Percentiles rank a stretch among this genome's conserved stretches.
These are phyloP conservation scores for Candida krabiensis DNA, from an alignment of 805 yeast genomes.

Conservation along the genomic window DNA sequence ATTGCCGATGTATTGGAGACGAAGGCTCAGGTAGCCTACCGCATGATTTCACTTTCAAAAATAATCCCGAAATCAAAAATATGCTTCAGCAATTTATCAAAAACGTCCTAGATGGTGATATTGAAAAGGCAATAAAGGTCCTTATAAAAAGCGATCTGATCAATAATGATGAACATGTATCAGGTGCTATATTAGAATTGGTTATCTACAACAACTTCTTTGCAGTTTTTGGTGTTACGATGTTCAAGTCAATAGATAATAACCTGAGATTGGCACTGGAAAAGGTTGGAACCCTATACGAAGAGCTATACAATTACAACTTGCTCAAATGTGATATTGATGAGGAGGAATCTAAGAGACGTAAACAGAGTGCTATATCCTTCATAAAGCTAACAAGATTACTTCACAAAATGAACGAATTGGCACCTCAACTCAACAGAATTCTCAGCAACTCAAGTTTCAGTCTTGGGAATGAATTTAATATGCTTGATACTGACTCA, in stretches of 20 bases:
- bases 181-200: not conserved
- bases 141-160: conserved; percentile 1
- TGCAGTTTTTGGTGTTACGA: conserved; percentile 3
- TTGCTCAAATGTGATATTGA: not conserved
- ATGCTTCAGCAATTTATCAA: conserved; percentile 3
- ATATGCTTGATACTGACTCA: conserved; percentile 1
- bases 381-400: conserved; percentile 5
- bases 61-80: conserved; percentile 7
- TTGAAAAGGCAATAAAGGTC: conserved; percentile 2
- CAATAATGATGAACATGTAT: not conserved
- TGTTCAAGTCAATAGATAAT: conserved; percentile 4
- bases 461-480: conserved; percentile 3
- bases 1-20: conserved; percentile 2
- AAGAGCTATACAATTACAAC: conserved; percentile 1
- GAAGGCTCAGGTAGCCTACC: not conserved
- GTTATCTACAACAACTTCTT: conserved; percentile 8
- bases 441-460: conserved; percentile 1
- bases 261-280: conserved; percentile 3
- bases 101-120: conserved; percentile 5
- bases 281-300: conserved; percentile 5
- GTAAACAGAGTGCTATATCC: conserved; percentile 1
- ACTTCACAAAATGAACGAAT: conserved; percentile 3
- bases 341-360: conserved; percentile 1
- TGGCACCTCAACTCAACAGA: conserved; percentile 1
- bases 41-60: not conserved